Conservation (phyloP, 2,329 filamentous ascomycete species). For the Purpureocillium lavendulum region DNA sequence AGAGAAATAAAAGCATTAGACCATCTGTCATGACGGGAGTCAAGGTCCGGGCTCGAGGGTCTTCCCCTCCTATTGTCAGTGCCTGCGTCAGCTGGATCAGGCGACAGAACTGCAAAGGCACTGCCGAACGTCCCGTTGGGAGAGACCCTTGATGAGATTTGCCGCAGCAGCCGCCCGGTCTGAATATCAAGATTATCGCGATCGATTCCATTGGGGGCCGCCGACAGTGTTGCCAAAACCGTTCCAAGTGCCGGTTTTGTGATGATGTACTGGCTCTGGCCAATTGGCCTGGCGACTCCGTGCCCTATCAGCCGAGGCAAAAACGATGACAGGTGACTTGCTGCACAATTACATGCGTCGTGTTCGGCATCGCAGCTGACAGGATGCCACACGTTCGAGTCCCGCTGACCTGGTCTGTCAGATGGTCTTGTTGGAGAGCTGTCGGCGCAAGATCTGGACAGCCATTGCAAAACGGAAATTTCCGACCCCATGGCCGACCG, state of each 20-base stretch:
- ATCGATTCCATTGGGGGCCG: constrained; percentile 24
- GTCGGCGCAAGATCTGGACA: constrained; percentile 13
- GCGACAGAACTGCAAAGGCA: constrained; percentile 15
- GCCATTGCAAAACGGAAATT: constrained; percentile 35
- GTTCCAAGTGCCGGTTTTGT: constrained; percentile 27
- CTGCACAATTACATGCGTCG: background rate
- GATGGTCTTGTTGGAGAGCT: background rate
- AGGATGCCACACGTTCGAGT: too few relatives aligned
- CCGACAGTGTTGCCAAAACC: constrained; percentile 25
- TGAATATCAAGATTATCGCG: constrained; percentile 34
- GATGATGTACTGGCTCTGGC: constrained; percentile 33
- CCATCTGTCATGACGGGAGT: constrained; percentile 33
- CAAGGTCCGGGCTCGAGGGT: constrained; percentile 6
- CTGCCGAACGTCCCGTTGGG: constrained; percentile 40
- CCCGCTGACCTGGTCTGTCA: background rate
- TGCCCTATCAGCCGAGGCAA: constrained; percentile 33
- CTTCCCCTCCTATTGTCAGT: too few relatives aligned
- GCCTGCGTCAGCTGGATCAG: background rate
- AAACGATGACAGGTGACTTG: constrained; percentile 17
- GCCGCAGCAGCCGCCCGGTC: constrained; percentile 34
- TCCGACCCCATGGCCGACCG: constrained; percentile 35
- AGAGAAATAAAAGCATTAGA: constrained; percentile 46
- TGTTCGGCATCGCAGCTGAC: too few relatives aligned
- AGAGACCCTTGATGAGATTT: constrained; percentile 33
- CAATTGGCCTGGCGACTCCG: constrained; percentile 17